phyloP scores from a whole-genome alignment of 1,284 basidiomycete species.

The Malassezia furfur region DNA sequence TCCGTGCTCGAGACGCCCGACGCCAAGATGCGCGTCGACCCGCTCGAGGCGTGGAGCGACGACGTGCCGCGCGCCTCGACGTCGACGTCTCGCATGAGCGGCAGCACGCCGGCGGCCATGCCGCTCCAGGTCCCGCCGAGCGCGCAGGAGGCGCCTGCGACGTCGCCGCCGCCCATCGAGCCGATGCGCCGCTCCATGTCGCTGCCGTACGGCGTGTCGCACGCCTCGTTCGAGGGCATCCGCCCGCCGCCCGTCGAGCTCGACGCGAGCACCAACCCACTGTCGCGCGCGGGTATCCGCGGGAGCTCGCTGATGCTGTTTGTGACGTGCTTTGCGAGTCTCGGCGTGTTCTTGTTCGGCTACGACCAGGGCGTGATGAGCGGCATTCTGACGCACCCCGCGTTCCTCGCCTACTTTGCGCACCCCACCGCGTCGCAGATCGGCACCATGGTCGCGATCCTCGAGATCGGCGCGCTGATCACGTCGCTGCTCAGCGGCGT shows the following conservation, averaged over 20 bases:
- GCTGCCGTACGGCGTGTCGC: neutral
- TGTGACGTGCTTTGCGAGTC: constrained; percentile 64
- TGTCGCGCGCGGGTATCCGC: constrained; percentile 33
- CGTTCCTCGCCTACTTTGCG: constrained; percentile 59
- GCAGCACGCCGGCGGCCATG: constrained; percentile 4
- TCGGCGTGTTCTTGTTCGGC: constrained; percentile 76
- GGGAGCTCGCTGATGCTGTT: constrained; percentile 43
- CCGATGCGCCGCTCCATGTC: constrained; percentile 11
- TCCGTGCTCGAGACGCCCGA: neutral
- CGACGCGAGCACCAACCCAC: constrained; percentile 23
- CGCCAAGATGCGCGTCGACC: neutral
- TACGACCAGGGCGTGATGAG: constrained; percentile 48
- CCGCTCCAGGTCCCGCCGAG: constrained; percentile 1
- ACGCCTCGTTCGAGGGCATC: neutral
- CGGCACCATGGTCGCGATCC: constrained; percentile 67
- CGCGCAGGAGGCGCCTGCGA: neutral
- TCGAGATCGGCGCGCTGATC: constrained; percentile 68
- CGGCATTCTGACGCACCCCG: constrained; percentile 84
- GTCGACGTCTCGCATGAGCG: neutral
- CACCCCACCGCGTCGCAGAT: constrained; percentile 58
- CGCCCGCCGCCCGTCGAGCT: neutral
- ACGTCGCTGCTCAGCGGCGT: constrained; percentile 81
- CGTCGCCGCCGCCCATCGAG: neutral
- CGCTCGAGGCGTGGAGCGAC: constrained; percentile 1
- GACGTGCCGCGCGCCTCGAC: neutral